Evolutionary conservation across 768 basidiomycete species (phyloP), one percentile per base, ranked within the genome.

Genomic region (Lactarius indigo): DNA sequence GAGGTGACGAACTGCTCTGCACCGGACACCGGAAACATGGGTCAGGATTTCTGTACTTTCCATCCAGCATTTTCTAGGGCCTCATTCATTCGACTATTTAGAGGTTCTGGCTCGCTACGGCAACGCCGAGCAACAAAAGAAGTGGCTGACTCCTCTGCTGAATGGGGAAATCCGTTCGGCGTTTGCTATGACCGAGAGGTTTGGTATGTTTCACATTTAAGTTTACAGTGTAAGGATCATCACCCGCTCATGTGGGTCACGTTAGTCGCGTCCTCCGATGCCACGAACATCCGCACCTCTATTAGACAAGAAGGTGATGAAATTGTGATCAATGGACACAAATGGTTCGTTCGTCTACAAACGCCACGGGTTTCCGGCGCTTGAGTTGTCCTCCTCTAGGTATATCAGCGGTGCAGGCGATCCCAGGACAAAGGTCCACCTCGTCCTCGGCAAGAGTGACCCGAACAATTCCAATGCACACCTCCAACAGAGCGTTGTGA

Each of bases 1-100:
- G 89, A 98, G 78, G 87, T 84, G 15, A 87, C 91, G 64, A 99
- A 99, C 74, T 98, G 95, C 78, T 88, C 95, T 30, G 95, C 96
- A 17, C 96, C 96, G 35, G 96, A 98, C 77, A 98, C 96, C 18
- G 96, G 96, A 1, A 98, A 98, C 76, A 98, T 98, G 95, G 94
- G 94, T 92, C 41, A 57, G 71, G 42, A 85, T 76, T 8, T 50
- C 9, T 28, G 31, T 20, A 26, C 13, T 35, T 44, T 44, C 31
- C 64, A 17, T 5, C 8, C 5, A 35, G 37, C 23, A 31, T 26
- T n/a, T n/a, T 54, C 44, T 57, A 50, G 47, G 23, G 52, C 12
- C 66, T 67, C 20, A 68, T 59, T 59, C 37, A 41, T 35, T 64
- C 50, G 26, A 33, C 67, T 63, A 0, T 68, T 13, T 79, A 96